These are phyloP conservation scores for Boletus pseudo-olivaceus DNA, from an alignment of 768 basidiomycete species.

Conservation along the genomic window DNA sequence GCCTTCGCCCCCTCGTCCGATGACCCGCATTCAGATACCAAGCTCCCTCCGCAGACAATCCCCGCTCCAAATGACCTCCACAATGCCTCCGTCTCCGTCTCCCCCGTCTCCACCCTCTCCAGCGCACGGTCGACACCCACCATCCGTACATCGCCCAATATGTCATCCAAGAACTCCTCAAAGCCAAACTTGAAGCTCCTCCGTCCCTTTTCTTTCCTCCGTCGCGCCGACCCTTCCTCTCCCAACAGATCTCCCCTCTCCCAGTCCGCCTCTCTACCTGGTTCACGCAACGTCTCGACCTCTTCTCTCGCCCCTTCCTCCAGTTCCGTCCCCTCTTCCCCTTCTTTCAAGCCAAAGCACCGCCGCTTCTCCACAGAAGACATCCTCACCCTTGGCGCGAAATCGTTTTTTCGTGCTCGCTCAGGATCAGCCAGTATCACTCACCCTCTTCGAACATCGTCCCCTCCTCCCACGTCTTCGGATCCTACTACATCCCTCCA, in stretches of 20 bases:
- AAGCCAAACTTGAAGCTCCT: slow-evolving; percentile 20
- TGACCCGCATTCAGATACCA: slow-evolving; percentile 27
- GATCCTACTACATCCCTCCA: slow-evolving; percentile 8
- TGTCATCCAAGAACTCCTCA: not conserved
- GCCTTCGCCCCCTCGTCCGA: slow-evolving; percentile 21
- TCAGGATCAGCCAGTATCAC: slow-evolving; percentile 12
- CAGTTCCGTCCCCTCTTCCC: slow-evolving; percentile 15
- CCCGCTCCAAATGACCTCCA: not conserved
- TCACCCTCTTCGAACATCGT: slow-evolving; percentile 3
- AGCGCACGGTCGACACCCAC: slow-evolving; percentile 21
- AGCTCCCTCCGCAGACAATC: not conserved
- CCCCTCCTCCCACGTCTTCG: slow-evolving; percentile 14
- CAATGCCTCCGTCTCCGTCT: slow-evolving; percentile 10
- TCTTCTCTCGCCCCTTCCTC: slow-evolving; percentile 13
- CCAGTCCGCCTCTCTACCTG: slow-evolving; percentile 12
- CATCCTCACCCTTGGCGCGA: slow-evolving; percentile 27
- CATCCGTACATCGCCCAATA: slow-evolving; percentile 10
- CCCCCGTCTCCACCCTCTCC: slow-evolving; percentile 20
- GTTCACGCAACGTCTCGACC: slow-evolving; percentile 9
- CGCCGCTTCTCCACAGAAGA: slow-evolving; percentile 29
- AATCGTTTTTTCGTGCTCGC: slow-evolving; percentile 29
- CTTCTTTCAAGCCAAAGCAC: slow-evolving; percentile 9
- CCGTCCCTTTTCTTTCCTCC: slow-evolving; percentile 21
- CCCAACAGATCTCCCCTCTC: slow-evolving; percentile 7
- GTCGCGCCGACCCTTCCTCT: slow-evolving; percentile 10